A percentile compares a stretch with the other conserved stretches of the same genome.
These are phyloP conservation scores for Cichorium intybus DNA, from an alignment of 140 eudicot species.

Conservation along the genomic window DNA sequence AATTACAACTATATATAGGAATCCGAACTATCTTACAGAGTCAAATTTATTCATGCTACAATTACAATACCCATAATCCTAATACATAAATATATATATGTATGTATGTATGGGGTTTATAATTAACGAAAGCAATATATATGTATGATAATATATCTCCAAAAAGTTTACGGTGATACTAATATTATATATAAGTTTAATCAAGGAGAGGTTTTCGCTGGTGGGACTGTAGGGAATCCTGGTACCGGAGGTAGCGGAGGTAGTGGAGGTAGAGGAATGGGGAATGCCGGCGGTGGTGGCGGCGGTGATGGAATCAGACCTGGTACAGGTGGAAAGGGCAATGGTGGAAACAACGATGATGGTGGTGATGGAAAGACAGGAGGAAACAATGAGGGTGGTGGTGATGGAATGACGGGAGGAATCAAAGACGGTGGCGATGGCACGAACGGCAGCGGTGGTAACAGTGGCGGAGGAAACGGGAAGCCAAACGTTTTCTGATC, in stretches of 20 bases:
- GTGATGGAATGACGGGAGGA: slow-evolving; percentile 26
- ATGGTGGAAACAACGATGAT: slow-evolving; percentile 24
- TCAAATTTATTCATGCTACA: slow-evolving; percentile 12
- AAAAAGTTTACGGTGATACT: slow-evolving; percentile 1
- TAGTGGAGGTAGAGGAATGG: slow-evolving; percentile 40
- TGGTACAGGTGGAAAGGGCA: slow-evolving; percentile 31
- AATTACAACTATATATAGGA: not conserved
- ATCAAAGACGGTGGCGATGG: slow-evolving; percentile 19
- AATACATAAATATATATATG: not conserved
- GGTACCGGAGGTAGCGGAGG: slow-evolving; percentile 38
- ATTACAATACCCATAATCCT: not conserved
- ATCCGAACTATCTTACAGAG: not conserved
- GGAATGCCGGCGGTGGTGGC: slow-evolving; percentile 40
- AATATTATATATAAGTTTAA: not conserved
- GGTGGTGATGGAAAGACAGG: slow-evolving; percentile 33
- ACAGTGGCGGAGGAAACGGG: slow-evolving; percentile 32
- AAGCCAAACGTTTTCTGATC: slow-evolving; percentile 33
- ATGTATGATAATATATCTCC: not conserved
- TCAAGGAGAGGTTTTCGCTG: slow-evolving; percentile 29
- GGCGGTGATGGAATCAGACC: slow-evolving; percentile 25
- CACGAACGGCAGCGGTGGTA: slow-evolving; percentile 29
- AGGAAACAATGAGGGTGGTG: slow-evolving; percentile 37
- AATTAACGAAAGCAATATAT: too few species aligned
- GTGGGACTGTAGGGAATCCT: slow-evolving; percentile 60
- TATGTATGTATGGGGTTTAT: too few species aligned